These are phyloP conservation scores for Allium fistulosum DNA, from an alignment of 106 monocot species.

Conservation along the genomic window DNA sequence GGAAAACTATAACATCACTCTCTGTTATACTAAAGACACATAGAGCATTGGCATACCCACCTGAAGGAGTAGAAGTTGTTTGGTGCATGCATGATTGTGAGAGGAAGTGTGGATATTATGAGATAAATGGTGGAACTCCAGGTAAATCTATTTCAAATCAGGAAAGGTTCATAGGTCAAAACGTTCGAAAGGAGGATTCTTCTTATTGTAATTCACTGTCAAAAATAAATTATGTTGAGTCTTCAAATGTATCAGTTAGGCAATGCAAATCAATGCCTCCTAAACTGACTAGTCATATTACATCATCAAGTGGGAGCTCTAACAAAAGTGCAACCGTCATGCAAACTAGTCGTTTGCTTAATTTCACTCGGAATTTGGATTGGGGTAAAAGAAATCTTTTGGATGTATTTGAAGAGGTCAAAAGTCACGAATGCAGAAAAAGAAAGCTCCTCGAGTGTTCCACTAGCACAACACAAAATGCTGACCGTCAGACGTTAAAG, in stretches of 20 bases:
- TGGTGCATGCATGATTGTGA: slow-evolving; percentile 69
- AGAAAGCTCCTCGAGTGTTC: slow-evolving; percentile 6
- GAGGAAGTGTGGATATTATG: slow-evolving; percentile 76
- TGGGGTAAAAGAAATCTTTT: slow-evolving; percentile 46
- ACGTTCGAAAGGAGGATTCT: slow-evolving; percentile 16
- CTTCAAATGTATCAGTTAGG: slow-evolving; percentile 12
- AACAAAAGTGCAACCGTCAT: slow-evolving; percentile 8
- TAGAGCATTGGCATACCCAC: slow-evolving; percentile 72
- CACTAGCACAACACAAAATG: neutral
- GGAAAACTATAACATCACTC: slow-evolving; percentile 89
- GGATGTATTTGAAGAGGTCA: slow-evolving; percentile 28
- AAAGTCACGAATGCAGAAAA: neutral
- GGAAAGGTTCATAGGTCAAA: slow-evolving; percentile 42
- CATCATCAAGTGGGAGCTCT: too few relatives aligned
- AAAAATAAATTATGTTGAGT: slow-evolving; percentile 6
- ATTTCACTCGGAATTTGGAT: slow-evolving; percentile 21
- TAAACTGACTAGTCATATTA: slow-evolving; percentile 2
- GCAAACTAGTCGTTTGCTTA: slow-evolving; percentile 24
- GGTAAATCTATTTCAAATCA: slow-evolving; percentile 24
- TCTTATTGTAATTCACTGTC: slow-evolving; percentile 10
- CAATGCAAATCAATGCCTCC: slow-evolving; percentile 9
- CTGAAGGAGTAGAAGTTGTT: slow-evolving; percentile 55
- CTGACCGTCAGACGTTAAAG: slow-evolving; percentile 21
- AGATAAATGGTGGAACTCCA: slow-evolving; percentile 34
- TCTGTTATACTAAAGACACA: slow-evolving; percentile 92